Evolutionary conservation across 2,329 filamentous ascomycete species (phyloP), one percentile per base, ranked within the genome.

Genomic region (Dactylellina haptotyla): DNA sequence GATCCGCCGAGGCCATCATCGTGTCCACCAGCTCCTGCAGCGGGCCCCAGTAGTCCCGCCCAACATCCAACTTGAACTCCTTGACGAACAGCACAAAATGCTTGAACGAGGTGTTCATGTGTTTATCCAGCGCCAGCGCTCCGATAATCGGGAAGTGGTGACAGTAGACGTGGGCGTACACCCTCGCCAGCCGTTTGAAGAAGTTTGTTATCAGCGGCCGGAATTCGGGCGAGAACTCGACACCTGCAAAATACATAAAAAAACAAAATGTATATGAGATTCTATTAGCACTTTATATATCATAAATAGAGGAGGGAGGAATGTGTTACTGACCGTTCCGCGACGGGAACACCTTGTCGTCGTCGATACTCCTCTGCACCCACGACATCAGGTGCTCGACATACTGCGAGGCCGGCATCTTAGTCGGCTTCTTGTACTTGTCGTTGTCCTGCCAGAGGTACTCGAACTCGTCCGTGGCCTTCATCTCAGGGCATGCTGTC

Each of bases 401-500:
- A 83, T 99, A 99, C 78, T 93, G 92, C 8, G 95, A 95, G 1
- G 95, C 95, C 2, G 95, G 87, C 91, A 99, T 97, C 84, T 98
- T 98, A 75, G 96, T 99, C 18, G 95, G 95, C 73, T 92, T 89
- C 83, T 96, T 96, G 85, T 89, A 99, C 80, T 92, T 90, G 79
- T 96, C 93, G 75, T 86, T 91, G 82, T 99, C 94, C 83, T 99
- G 95, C 95, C 95, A 99, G 77, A 99, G 89, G 82, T 99, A 99
- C 82, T 99, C 95, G 82, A 98, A 99, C 90, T 99, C 95, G 83
- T 99, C 96, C 8, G 95, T 99, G n/a, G 95, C 95, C 83, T 99
- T 99, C 95, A 99, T 99, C 83, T 98, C 95, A 0, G 95, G 95
- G 81, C 95, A 99, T 76, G 93, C 93, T 80, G 95, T 90, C 30